Percentiles rank a stretch among this genome's conserved stretches.
phyloP scores from a whole-genome alignment of 148 eudicot genomes.

The Heliamphora exappendiculata region DNA sequence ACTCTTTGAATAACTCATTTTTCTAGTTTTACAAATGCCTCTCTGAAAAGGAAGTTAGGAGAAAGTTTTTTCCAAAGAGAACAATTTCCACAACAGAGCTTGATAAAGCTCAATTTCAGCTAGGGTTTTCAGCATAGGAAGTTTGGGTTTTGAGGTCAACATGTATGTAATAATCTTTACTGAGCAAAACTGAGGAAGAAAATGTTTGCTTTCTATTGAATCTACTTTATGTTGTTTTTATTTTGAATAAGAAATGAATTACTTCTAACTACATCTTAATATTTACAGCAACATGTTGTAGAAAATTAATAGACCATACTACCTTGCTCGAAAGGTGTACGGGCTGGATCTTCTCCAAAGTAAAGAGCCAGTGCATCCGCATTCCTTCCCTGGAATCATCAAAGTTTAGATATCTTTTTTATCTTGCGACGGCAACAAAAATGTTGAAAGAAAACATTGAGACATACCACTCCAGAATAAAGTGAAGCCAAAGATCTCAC shows the following conservation, averaged over 20 bases:
- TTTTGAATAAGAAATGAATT: not conserved
- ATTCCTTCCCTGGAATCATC: slow-evolving; percentile 61
- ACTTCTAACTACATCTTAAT: not conserved
- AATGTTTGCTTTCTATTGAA: not conserved
- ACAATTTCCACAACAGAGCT: no score
- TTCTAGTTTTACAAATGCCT: no score
- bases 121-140: no score
- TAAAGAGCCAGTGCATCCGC: slow-evolving; percentile 86
- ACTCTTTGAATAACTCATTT: no score
- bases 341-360: slow-evolving; percentile 95
- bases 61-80: no score
- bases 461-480: slow-evolving; percentile 76
- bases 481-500: slow-evolving; percentile 68
- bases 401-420: not conserved
- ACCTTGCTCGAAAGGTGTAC: slow-evolving; percentile 95
- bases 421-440: not conserved
- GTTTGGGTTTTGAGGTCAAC: not conserved
- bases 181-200: not conserved
- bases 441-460: not conserved
- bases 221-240: not conserved
- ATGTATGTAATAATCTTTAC: not conserved
- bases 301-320: slow-evolving; percentile 10
- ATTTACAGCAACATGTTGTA: not conserved
- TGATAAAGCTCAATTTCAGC: no score
- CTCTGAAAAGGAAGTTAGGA: no score